These are phyloP conservation scores for Spencermartinsiella europaea DNA, from an alignment of 805 yeast species.

Conservation along the genomic window DNA sequence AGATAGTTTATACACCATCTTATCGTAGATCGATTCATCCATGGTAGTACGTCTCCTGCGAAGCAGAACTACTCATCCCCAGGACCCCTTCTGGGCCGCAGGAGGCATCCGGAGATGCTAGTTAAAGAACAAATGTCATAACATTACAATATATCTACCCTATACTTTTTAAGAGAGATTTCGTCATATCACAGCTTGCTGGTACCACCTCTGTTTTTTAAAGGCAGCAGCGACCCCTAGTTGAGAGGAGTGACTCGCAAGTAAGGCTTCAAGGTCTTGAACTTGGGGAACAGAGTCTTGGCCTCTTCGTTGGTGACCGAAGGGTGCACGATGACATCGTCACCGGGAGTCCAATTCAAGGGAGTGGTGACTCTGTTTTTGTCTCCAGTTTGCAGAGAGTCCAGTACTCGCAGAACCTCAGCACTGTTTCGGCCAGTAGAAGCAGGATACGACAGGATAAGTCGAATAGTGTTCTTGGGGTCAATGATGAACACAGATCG, in stretches of 20 bases:
- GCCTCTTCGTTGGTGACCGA: slow-evolving; percentile 78
- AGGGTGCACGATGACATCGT: slow-evolving; percentile 93
- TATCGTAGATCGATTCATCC: too few relatives aligned
- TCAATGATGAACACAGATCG: slow-evolving; percentile 92
- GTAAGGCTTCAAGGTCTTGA: slow-evolving; percentile 88
- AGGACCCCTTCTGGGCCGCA: too few relatives aligned
- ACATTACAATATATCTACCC: too few relatives aligned
- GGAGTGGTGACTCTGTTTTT: slow-evolving; percentile 87
- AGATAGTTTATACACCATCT: too few relatives aligned
- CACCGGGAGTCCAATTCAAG: slow-evolving; percentile 86
- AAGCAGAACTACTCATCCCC: too few relatives aligned
- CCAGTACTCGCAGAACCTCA: slow-evolving; percentile 87
- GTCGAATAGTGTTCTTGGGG: slow-evolving; percentile 85
- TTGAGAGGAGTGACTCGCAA: slow-evolving; percentile 59
- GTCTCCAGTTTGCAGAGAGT: slow-evolving; percentile 85
- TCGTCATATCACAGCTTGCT: too few relatives aligned
- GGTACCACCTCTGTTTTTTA: too few relatives aligned
- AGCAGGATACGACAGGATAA: slow-evolving; percentile 86
- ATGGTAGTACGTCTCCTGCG: too few relatives aligned
- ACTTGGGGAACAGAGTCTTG: slow-evolving; percentile 80
- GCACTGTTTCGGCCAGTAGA: slow-evolving; percentile 93
- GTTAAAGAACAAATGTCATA: too few relatives aligned
- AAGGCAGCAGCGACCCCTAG: too few relatives aligned
- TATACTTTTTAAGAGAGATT: too few relatives aligned
- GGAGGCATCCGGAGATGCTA: too few relatives aligned